These are phyloP conservation scores for Pichia sp. DNA, from an alignment of 1,139 yeast genomes.

Conservation along the genomic window DNA sequence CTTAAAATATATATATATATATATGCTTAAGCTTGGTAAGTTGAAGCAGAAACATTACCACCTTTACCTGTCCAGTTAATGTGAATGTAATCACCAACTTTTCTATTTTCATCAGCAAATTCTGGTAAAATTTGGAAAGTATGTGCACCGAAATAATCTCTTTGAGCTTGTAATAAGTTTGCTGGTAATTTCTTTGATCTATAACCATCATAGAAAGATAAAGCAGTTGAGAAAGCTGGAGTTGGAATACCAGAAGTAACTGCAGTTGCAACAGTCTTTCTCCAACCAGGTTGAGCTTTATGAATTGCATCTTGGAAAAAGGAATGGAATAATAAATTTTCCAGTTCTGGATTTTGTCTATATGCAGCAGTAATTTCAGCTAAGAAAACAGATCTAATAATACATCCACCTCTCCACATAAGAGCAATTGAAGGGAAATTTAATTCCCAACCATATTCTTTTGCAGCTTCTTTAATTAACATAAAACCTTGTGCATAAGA, in stretches of 20 bases:
- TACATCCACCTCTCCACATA: conserved; percentile 99
- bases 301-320: conserved; percentile 89
- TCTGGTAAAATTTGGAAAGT: conserved; percentile 95
- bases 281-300: conserved; percentile 96
- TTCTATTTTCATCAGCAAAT: conserved; percentile 65
- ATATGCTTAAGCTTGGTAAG: conserved; percentile 71
- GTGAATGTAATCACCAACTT: conserved; percentile 81
- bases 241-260: conserved; percentile 88
- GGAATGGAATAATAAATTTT: conserved; percentile 91
- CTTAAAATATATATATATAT: no score
- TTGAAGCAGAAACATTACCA: conserved; percentile 93
- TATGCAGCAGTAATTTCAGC: conserved; percentile 96
- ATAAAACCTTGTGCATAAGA: conserved; percentile 99
- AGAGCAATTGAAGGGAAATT: conserved; percentile 98
- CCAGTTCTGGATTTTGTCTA: conserved; percentile 88
- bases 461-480: conserved; percentile 98
- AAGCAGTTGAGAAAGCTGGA: conserved; percentile 96
- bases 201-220: conserved; percentile 98
- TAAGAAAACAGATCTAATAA: conserved; percentile 96
- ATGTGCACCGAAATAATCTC: conserved; percentile 99
- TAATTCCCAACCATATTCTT: conserved; percentile 93
- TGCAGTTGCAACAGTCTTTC: conserved; percentile 75
- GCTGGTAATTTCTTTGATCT: conserved; percentile 95
- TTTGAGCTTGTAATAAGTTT: conserved; percentile 97
- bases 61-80: conserved; percentile 99